phyloP scores from a whole-genome alignment of 345 rosid genomes.

The Noccaea caerulescens region DNA sequence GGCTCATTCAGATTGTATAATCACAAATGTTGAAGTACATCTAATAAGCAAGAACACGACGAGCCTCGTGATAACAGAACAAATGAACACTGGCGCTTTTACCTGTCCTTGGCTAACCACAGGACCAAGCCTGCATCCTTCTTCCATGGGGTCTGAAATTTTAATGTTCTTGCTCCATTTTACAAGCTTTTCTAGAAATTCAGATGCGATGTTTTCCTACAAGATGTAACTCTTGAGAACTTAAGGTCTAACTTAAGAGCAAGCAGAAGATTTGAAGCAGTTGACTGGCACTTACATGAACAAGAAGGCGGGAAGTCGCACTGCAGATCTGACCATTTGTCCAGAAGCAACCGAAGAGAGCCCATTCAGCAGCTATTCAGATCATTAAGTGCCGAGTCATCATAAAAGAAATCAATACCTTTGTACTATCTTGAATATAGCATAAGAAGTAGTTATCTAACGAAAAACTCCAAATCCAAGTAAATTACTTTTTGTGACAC shows the following conservation, averaged over 20 bases:
- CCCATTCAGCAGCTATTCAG: constrained; percentile 85
- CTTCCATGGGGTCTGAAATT: constrained; percentile 86
- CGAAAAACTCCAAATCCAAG: not conserved
- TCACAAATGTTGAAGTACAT: constrained; percentile 6
- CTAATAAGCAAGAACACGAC: constrained; percentile 16
- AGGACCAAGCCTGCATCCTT: constrained; percentile 93
- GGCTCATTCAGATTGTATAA: constrained; percentile 29
- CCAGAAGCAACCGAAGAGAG: constrained; percentile 91
- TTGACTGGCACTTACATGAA: constrained; percentile 64
- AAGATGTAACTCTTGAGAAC: not conserved
- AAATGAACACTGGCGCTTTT: constrained; percentile 17
- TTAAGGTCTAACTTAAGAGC: not conserved
- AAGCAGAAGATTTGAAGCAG: constrained; percentile 17
- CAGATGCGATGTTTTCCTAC: constrained; percentile 72
- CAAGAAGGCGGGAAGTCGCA: constrained; percentile 94
- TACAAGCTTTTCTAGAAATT: constrained; percentile 67
- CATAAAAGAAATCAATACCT: constrained; percentile 4
- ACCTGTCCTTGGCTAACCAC: constrained; percentile 86
- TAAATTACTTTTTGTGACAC: constrained; percentile 22
- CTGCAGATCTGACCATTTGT: constrained; percentile 98
- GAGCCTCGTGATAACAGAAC: constrained; percentile 1
- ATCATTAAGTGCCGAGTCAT: constrained; percentile 6
- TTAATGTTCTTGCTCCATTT: constrained; percentile 78
- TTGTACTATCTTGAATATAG: no score
- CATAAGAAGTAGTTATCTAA: no score